These are phyloP conservation scores for Blastobotrys robertii DNA, from an alignment of 805 yeast species.

Conservation along the genomic window DNA sequence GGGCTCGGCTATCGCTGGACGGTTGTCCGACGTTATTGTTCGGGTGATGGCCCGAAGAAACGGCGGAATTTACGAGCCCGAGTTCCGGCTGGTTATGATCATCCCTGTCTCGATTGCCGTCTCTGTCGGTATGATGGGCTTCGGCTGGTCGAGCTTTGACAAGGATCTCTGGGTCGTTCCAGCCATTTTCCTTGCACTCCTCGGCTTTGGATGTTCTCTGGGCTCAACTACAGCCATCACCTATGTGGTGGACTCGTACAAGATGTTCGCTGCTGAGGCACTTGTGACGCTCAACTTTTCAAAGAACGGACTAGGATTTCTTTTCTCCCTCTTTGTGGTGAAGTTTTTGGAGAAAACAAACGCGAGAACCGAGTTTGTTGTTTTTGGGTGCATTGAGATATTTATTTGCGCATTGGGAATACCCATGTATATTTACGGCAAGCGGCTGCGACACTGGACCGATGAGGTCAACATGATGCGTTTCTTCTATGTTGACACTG, in stretches of 20 bases:
- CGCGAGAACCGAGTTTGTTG: constrained; percentile 37
- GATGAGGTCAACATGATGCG: constrained; percentile 37
- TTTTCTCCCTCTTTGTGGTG: constrained; percentile 48
- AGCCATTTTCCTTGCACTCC: constrained; percentile 43
- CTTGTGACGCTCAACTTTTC: constrained; percentile 46
- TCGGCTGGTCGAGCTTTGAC: constrained; percentile 47
- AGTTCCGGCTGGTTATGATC: constrained; percentile 46
- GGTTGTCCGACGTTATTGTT: constrained; percentile 39
- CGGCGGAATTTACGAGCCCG: constrained; percentile 53
- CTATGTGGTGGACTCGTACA: constrained; percentile 47
- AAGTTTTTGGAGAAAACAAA: constrained; percentile 35
- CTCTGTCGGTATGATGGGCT: constrained; percentile 48
- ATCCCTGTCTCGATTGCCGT: constrained; percentile 38
- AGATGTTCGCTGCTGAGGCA: constrained; percentile 48
- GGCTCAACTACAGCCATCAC: constrained; percentile 56
- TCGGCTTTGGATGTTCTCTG: constrained; percentile 51
- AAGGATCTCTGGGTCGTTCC: constrained; percentile 49
- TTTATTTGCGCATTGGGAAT: constrained; percentile 39
- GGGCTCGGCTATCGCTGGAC: constrained; percentile 48
- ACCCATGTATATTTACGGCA: constrained; percentile 48
- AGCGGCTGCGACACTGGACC: constrained; percentile 40
- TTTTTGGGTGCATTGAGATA: constrained; percentile 44
- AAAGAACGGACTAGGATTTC: constrained; percentile 46
- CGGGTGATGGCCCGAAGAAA: constrained; percentile 37
- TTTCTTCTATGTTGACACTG: constrained; percentile 29